Evolutionary conservation across 2,329 filamentous ascomycete species (phyloP), one percentile per base, ranked within the genome.

Genomic region (Ophiostoma quercus): DNA sequence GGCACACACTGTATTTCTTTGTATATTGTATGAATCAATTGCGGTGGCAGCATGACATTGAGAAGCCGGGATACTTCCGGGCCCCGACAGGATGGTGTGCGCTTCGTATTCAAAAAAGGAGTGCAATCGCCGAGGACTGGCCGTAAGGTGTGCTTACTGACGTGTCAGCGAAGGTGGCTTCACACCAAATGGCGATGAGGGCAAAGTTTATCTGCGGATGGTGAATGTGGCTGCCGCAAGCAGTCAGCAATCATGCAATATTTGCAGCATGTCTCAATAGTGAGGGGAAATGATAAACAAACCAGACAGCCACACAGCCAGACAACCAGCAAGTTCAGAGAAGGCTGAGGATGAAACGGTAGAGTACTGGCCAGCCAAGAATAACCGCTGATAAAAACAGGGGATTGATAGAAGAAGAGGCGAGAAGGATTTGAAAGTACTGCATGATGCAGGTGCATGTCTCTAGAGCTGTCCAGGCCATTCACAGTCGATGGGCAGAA

Each of bases 361-460:
- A 41, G 39, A 41, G 39, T 2, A 8, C 11, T 12, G 51, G 3
- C 4, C 12, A 57, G 11, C n/a, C 51, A 57, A 57, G 8, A 6
- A 6, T 16, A 6, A 7, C 43, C 5, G 19, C 22, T 25, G 9
- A 25, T 25, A 57, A 57, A 19, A 47, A n/a, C 43, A 3, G 43
- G 43, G 5, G n/a, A 57, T 57, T 41, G 11, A 14, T 12, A 29
- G 9, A 25, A 25, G 8, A 25, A 57, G n/a, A 25, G 22, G 22
- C 51, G 22, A 29, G 57, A 29, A 62, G 14, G 32, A 11, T 32
- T 34, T 62, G 25, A 62, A 62, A 62, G 25, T 62, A 62, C 57
- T 62, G 25, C 57, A 57, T 57, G 51, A 25, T 62, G 14, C 57
- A 32, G 57, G 14, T 16, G 25, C 57, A 62, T 62, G 57, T 62